phyloP scores from a whole-genome alignment of 768 basidiomycete genomes.

The Naganishia kalamii region DNA sequence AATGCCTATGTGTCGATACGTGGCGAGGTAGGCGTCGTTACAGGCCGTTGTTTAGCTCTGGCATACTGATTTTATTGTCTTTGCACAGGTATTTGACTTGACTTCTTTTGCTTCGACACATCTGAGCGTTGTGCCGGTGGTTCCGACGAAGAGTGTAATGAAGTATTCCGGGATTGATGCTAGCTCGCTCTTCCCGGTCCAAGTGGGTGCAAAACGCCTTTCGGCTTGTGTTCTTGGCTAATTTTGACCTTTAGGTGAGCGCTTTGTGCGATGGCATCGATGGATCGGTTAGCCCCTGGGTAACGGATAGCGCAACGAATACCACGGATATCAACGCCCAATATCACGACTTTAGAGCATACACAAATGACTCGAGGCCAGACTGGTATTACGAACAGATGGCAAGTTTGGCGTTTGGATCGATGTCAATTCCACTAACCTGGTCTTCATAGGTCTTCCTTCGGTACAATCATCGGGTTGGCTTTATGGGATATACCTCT shows the following conservation, averaged over 20 bases:
- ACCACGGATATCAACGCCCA: conserved; percentile 59
- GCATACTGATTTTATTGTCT: conserved; percentile 67
- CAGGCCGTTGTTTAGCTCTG: conserved; percentile 61
- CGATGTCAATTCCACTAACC: not conserved
- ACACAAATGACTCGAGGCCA: conserved; percentile 73
- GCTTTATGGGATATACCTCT: conserved; percentile 78
- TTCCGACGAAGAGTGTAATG: conserved; percentile 66
- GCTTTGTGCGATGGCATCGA: conserved; percentile 83
- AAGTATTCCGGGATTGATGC: conserved; percentile 74
- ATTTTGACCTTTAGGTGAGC: conserved; percentile 55
- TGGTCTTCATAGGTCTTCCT: conserved; percentile 54
- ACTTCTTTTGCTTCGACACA: conserved; percentile 62
- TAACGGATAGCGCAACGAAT: conserved; percentile 70
- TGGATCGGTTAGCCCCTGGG: conserved; percentile 75
- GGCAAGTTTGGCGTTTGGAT: conserved; percentile 48
- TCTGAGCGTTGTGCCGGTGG: conserved; percentile 61
- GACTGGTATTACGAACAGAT: conserved; percentile 98
- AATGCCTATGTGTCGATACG: conserved; percentile 76
- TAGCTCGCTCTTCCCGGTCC: conserved; percentile 83
- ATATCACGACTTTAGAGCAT: conserved; percentile 94
- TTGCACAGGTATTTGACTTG: conserved; percentile 89
- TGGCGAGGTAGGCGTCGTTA: conserved; percentile 67
- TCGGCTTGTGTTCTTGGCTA: not conserved
- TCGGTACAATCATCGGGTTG: conserved; percentile 80
- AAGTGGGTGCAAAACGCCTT: conserved; percentile 52